phyloP scores from a whole-genome alignment of 2,329 filamentous ascomycete genomes.

The Nemania sp. region DNA sequence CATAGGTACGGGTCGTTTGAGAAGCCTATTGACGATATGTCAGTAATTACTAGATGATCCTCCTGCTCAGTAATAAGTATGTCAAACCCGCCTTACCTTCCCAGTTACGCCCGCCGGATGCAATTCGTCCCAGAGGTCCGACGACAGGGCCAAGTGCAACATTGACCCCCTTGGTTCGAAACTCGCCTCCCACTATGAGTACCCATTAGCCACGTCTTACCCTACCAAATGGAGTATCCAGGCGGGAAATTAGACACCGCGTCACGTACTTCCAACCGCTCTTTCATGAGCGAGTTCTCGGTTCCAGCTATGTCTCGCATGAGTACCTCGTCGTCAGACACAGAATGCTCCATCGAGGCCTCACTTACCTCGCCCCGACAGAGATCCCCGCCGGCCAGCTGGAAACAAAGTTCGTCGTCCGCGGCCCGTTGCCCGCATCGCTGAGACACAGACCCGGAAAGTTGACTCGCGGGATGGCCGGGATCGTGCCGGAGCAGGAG shows the following conservation, averaged over 20 bases:
- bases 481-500: conserved; percentile 49
- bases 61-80: too few species aligned
- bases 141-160: conserved; percentile 78
- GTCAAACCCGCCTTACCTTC: conserved; percentile 48
- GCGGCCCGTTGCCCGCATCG: conserved; percentile 40
- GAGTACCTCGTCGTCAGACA: not conserved
- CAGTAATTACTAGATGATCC: not conserved
- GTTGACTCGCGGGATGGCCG: conserved; percentile 44
- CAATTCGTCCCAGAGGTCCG: conserved; percentile 65
- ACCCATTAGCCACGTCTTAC: conserved; percentile 1
- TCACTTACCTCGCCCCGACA: conserved; percentile 49
- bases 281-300: conserved; percentile 69
- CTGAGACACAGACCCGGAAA: conserved; percentile 49
- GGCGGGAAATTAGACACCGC: not conserved
- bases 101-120: conserved; percentile 67
- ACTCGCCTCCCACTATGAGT: conserved; percentile 67
- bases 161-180: conserved; percentile 76
- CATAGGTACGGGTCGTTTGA: conserved; percentile 65
- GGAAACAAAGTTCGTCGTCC: conserved; percentile 47
- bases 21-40: conserved; percentile 37
- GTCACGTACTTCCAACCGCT: conserved; percentile 60
- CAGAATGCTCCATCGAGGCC: not conserved
- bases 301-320: conserved; percentile 62
- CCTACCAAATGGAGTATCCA: not conserved
- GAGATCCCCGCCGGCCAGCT: conserved; percentile 62